A percentile compares a stretch with the other conserved stretches of the same genome.
phyloP scores from a whole-genome alignment of 495 filamentous ascomycete species.

The Saxophila tyrrhenica region DNA sequence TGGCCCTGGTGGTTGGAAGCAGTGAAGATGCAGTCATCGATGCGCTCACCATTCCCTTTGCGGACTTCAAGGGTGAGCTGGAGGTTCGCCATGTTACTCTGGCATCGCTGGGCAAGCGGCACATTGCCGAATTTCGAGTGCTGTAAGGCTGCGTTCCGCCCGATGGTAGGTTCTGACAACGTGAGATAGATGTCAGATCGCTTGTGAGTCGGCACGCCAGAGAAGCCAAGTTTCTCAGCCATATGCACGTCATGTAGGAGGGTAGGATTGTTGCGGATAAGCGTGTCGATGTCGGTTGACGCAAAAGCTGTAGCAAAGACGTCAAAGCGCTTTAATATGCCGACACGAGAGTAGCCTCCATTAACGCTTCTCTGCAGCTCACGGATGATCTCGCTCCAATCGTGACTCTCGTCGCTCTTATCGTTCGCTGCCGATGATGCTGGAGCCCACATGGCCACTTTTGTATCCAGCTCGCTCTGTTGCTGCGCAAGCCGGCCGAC shows the following conservation, averaged over 20 bases:
- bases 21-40: slow-evolving; percentile 77
- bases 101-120: slow-evolving; percentile 42
- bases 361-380: slow-evolving; percentile 62
- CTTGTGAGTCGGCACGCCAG: slow-evolving; percentile 75
- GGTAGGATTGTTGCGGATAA: slow-evolving; percentile 80
- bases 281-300: slow-evolving; percentile 58
- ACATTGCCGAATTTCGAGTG: slow-evolving; percentile 68
- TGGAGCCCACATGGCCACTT: slow-evolving; percentile 70
- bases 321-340: slow-evolving; percentile 58
- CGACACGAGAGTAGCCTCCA: slow-evolving; percentile 60
- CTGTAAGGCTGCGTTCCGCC: slow-evolving; percentile 65
- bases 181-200: slow-evolving; percentile 93
- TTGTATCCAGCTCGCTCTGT: slow-evolving; percentile 62
- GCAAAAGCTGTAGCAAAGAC: slow-evolving; percentile 67
- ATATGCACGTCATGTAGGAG: slow-evolving; percentile 67
- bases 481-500: slow-evolving; percentile 67
- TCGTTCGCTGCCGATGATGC: slow-evolving; percentile 35
- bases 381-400: slow-evolving; percentile 63
- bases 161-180: slow-evolving; percentile 60
- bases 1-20: slow-evolving; percentile 63
- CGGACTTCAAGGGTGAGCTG: slow-evolving; percentile 86
- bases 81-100: slow-evolving; percentile 56
- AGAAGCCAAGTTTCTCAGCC: slow-evolving; percentile 86
- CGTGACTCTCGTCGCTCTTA: slow-evolving; percentile 41
- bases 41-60: slow-evolving; percentile 59